Conservation (phyloP, 2,329 filamentous ascomycete genomes). For the Blumeria hordei region DNA sequence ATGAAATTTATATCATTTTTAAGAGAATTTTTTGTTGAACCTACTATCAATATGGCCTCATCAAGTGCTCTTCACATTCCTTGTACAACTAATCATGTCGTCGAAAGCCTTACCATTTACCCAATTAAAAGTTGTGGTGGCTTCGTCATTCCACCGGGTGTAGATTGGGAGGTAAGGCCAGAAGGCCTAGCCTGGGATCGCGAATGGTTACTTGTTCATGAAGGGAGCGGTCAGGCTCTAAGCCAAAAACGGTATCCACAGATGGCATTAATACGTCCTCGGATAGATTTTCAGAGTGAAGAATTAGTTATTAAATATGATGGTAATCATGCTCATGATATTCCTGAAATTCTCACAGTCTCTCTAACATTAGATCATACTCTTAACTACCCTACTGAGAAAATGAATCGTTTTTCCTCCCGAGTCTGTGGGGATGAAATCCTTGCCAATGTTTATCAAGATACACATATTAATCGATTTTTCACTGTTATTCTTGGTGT, state of each 20-base stretch:
- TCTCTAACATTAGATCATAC: too few species aligned
- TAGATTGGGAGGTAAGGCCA: constrained; percentile 48
- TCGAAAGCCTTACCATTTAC: constrained; percentile 52
- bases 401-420: too few species aligned
- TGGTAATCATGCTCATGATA: constrained; percentile 12
- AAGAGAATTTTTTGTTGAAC: constrained; percentile 3
- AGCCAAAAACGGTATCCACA: not conserved
- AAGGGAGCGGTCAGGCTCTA: constrained; percentile 44
- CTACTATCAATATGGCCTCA: not conserved
- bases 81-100: constrained; percentile 5
- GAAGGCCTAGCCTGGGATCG: constrained; percentile 87
- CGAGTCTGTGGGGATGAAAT: too few species aligned
- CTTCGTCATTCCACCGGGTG: constrained; percentile 38
- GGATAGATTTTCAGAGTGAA: constrained; percentile 43
- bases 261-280: constrained; percentile 29
- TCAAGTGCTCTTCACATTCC: too few species aligned
- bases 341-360: constrained; percentile 19
- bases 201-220: constrained; percentile 86
- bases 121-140: constrained; percentile 89
- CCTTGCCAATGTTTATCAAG: too few species aligned
- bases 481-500: too few species aligned
- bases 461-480: too few species aligned
- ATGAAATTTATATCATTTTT: too few species aligned
- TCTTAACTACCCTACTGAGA: too few species aligned
- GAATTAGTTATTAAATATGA: constrained; percentile 35